Evolutionary conservation across 345 rosid species (phyloP).

Genomic region (Rhodamnia argentea): DNA sequence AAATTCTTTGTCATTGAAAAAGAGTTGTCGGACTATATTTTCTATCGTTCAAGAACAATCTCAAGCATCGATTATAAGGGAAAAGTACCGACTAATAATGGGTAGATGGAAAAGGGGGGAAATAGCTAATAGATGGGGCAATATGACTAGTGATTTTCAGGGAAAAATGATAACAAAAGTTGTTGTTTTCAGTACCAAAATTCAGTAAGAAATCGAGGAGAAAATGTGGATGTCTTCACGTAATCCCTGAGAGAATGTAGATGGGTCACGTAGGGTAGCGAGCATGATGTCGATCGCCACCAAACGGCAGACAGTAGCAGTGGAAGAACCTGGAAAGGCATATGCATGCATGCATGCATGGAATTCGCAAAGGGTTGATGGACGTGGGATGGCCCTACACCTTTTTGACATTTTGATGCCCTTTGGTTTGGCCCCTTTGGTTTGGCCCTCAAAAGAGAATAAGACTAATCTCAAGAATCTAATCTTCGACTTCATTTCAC

Average conservation of each 20-base stretch:
- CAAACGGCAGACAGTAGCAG: background rate
- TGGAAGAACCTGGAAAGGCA: background rate
- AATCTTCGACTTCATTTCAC: background rate
- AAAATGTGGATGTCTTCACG: no score
- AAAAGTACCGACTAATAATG: background rate
- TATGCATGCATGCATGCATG: background rate
- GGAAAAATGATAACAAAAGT: background rate
- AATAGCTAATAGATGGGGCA: background rate
- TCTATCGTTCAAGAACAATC: background rate
- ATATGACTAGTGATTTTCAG: background rate
- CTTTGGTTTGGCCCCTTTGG: background rate
- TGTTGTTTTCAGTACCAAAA: background rate
- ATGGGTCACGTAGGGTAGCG: no score
- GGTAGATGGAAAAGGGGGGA: background rate
- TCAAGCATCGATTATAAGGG: background rate
- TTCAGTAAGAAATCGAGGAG: no score
- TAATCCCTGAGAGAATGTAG: no score
- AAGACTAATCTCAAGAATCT: background rate
- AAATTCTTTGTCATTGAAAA: background rate
- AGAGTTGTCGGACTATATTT: background rate
- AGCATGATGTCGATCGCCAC: no score
- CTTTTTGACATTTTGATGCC: background rate
- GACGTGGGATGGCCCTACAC: background rate
- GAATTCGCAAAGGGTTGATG: background rate
- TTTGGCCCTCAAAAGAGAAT: no score